A percentile compares a stretch with the other conserved stretches of the same genome.
phyloP scores from a whole-genome alignment of 2,329 filamentous ascomycete species.

The Arthrobotrys conoides region DNA sequence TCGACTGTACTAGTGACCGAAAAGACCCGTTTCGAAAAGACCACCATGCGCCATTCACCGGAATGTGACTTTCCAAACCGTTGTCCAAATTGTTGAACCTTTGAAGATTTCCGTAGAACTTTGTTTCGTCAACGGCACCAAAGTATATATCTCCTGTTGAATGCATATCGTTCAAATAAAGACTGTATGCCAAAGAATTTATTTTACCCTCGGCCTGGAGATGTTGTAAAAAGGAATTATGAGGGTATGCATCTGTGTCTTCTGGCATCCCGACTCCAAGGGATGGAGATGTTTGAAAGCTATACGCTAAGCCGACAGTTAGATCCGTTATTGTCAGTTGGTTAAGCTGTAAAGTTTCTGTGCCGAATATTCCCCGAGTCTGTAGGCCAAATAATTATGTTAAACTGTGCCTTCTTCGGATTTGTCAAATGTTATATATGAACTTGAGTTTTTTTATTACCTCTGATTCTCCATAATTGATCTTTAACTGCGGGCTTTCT shows the following conservation, averaged over 20 bases:
- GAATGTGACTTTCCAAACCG: constrained; percentile 39
- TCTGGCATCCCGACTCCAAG: constrained; percentile 44
- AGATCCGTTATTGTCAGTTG: constrained; percentile 36
- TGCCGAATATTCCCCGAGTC: constrained; percentile 40
- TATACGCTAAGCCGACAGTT: constrained; percentile 29
- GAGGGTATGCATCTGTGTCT: constrained; percentile 23
- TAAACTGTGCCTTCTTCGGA: not conserved
- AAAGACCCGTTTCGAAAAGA: constrained; percentile 19
- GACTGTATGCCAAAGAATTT: constrained; percentile 53
- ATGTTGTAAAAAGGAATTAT: constrained; percentile 39
- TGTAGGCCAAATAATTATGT: not conserved
- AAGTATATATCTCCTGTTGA: constrained; percentile 41
- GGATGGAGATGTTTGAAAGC: constrained; percentile 38
- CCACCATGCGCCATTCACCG: constrained; percentile 49
- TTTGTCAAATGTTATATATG: not conserved
- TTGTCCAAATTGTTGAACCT: constrained; percentile 27
- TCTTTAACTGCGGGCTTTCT: constrained; percentile 15
- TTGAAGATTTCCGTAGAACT: constrained; percentile 50
- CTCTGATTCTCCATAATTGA: constrained; percentile 34
- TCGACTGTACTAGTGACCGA: constrained; percentile 21
- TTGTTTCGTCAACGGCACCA: constrained; percentile 47
- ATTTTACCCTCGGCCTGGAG: constrained; percentile 32
- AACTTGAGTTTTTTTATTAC: constrained; percentile 15
- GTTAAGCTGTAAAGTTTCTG: constrained; percentile 37
- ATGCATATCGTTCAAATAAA: constrained; percentile 44